Base-by-base conservation (phyloP, 1,284 basidiomycete species). In the Ustilago shanxiensis region DNA sequence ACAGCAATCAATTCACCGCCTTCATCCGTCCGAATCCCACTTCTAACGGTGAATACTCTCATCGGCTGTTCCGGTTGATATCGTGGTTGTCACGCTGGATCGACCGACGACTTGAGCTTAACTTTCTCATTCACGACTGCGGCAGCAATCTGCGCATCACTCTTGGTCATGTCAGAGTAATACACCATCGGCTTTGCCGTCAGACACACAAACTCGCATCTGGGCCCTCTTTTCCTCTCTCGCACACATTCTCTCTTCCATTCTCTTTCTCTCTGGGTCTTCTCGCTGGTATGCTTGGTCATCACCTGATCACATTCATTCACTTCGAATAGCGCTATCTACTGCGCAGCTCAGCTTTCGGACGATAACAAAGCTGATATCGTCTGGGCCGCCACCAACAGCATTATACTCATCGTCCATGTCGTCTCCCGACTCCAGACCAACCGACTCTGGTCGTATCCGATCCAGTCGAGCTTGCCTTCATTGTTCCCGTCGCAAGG, bases 401-500 rank as follows among this genome's bases (percentile, higher is more conserved):
- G 20, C 35, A 24, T n/a, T n/a, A n/a, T n/a, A n/a, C n/a, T 54
- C 54, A 11, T 44, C 56, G 22, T 59, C 29, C 54, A 55, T 60
- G 52, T 61, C 66, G 8, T 35, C 56, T 11, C 13, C 47, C n/a
- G 60, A 62, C 16, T 22, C 70, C 26, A 63, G 45, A 44, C 2
- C 55, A 10, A 53, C 39, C 20, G 60, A 72, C 3, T 20, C 56
- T 3, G 66, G 58, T 28, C 72, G 72, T 28, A 60, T 70, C 37
- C 71, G 75, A 39, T 77, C 75, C 35, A 73, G 71, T 58, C 60
- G 75, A 44, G 75, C 75, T 2, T 77, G 75, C 35, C 53, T 66
- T 1, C 53, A 64, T 29, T 77, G 75, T 60, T 77, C 75, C 16
- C 71, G 67, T 37, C 66, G 75, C n/a, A 77, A 77, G 60, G 71